Base-by-base conservation (phyloP, 192 early-diverging fungal species). In the Dissophora ornata region DNA sequence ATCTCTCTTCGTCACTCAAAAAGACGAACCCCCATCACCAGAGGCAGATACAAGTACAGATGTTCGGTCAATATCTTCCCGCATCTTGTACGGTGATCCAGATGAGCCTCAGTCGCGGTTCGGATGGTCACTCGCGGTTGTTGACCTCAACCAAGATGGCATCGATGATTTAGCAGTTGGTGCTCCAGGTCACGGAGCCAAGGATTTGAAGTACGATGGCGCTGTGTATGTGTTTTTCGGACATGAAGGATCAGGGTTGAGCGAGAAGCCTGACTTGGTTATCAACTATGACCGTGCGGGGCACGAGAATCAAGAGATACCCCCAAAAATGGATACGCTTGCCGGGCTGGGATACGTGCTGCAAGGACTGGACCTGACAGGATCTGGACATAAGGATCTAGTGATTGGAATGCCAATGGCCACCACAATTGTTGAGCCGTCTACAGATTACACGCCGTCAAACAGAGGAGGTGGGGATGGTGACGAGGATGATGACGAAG, bases 111-210 rank as follows among this genome's bases (percentile, higher is more conserved):
- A 58, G 53, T 71, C 81, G 21, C 81, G 91, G 24, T 97, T 95
- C 80, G 95, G 95, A 6, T 87, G 88, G 71, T 84, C 90, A 0
- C 44, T 93, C 42, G 87, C 90, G 0, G 92, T 93, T 19, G 74
- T 95, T 4, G 95, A 97, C 70, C 79, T 93, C 21, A 97, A 97
- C 64, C 64, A 80, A 15, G 95, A 97, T 69, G 94, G 95, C 0
- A 88, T 95, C 21, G 94, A 95, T 67, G 94, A 97, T 74, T 80
- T 97, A 36, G 93, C 83, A 4, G 85, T 97, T 8, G 86, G 89
- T 45, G 88, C 84, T 36, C 92, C 90, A 33, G 84, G 49, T 22
- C 74, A 80, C 53, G 81, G 65, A 34, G 59, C 63, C 40, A 47
- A 77, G 53, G 26, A 73, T 56, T 8, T 81, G 57, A 8, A 19